Conservation (phyloP, 345 rosid genomes). For the Punica granatum region DNA sequence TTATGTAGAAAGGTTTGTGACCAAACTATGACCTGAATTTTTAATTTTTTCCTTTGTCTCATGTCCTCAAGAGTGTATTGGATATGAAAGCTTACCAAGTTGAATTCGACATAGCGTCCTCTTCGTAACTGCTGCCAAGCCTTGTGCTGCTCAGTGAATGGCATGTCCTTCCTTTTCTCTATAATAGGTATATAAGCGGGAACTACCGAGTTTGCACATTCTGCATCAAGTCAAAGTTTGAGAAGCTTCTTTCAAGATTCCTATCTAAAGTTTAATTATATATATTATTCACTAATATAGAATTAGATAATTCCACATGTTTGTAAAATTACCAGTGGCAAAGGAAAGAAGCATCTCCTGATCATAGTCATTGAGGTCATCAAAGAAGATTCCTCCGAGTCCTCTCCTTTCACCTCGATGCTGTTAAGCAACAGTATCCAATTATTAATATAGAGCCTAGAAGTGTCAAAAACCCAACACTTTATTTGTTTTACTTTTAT, state of each 20-base stretch:
- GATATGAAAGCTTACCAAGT: constrained; percentile 46
- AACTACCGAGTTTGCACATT: constrained; percentile 86
- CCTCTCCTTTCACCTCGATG: constrained; percentile 94
- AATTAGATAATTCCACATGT: not conserved
- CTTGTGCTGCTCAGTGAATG: constrained; percentile 71
- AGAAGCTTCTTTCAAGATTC: not conserved
- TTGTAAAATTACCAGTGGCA: constrained; percentile 61
- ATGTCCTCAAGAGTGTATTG: not conserved
- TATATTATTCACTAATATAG: not conserved
- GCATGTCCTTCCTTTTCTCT: constrained; percentile 69
- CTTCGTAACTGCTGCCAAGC: constrained; percentile 97
- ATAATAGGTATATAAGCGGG: constrained; percentile 90
- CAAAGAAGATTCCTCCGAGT: constrained; percentile 97
- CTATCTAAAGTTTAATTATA: not conserved
- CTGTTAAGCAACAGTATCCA: constrained; percentile 34
- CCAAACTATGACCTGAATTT: not conserved
- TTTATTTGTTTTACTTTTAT: not conserved
- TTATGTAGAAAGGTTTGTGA: not conserved
- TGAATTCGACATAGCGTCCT: constrained; percentile 96
- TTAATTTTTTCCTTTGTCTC: not conserved
- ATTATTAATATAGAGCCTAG: not conserved
- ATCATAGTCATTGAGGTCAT: constrained; percentile 84
- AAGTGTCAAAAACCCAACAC: not conserved
- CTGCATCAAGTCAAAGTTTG: constrained; percentile 25
- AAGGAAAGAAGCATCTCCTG: constrained; percentile 94